Conservation (phyloP, 768 basidiomycete genomes). For the Boletellus ananiceps region DNA sequence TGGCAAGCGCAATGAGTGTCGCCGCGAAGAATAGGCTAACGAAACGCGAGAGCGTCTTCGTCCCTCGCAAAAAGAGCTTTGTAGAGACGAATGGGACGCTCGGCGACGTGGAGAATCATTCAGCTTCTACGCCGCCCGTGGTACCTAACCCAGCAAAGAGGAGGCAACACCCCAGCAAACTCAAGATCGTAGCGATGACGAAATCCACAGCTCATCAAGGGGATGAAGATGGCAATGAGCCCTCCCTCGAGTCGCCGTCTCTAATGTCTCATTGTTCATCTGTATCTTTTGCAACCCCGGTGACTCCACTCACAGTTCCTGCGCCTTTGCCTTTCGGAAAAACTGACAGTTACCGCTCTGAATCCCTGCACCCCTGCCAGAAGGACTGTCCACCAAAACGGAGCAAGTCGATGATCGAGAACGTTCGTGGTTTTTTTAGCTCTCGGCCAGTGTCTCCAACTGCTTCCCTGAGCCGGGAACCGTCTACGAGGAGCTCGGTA, state of each 20-base stretch:
- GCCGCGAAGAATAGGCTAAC: constrained; percentile 55
- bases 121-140: background rate
- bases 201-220: constrained; percentile 19
- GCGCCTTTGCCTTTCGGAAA: constrained; percentile 11
- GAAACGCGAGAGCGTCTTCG: constrained; percentile 66
- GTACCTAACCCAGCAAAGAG: constrained; percentile 13
- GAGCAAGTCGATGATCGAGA: constrained; percentile 54
- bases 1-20: constrained; percentile 50
- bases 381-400: constrained; percentile 36
- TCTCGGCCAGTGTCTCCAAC: constrained; percentile 43
- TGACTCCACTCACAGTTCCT: constrained; percentile 18
- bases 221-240: constrained; percentile 23
- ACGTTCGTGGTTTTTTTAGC: constrained; percentile 57
- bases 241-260: constrained; percentile 31
- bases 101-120: constrained; percentile 16
- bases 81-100: constrained; percentile 24
- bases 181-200: constrained; percentile 26
- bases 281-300: constrained; percentile 24
- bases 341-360: constrained; percentile 19
- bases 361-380: constrained; percentile 22
- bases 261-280: constrained; percentile 39
- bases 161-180: constrained; percentile 25
- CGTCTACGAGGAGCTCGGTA: constrained; percentile 26
- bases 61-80: constrained; percentile 55
- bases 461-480: constrained; percentile 25